Conservation (phyloP, 352 stramenopile species). For the Phytophthora sojae region DNA sequence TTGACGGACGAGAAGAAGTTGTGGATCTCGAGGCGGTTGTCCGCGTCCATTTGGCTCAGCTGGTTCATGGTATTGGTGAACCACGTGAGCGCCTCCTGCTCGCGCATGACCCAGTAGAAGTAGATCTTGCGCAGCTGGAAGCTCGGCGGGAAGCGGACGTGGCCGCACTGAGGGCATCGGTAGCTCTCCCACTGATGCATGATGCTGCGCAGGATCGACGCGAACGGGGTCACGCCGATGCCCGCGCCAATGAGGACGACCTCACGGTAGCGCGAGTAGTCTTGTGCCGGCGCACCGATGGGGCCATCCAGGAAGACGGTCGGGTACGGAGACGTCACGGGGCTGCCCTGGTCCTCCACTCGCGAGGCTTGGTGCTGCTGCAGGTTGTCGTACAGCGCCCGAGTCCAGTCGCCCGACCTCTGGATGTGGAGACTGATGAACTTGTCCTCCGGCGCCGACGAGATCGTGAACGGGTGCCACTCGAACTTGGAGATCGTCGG, state of each 20-base stretch:
- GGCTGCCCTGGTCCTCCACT: conserved; percentile 40
- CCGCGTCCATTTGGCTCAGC: conserved; percentile 72
- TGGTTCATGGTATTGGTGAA: conserved; percentile 89
- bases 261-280: conserved; percentile 66
- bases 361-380: conserved; percentile 19
- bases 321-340: conserved; percentile 50
- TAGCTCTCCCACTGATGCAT: conserved; percentile 72
- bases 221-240: conserved; percentile 78
- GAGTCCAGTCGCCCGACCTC: conserved; percentile 75
- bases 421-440: conserved; percentile 78
- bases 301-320: conserved; percentile 67
- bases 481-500: conserved; percentile 76
- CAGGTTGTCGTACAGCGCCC: conserved; percentile 56
- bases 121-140: conserved; percentile 85
- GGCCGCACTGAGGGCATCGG: conserved; percentile 56
- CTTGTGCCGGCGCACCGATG: conserved; percentile 64
- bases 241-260: conserved; percentile 76
- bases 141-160: conserved; percentile 68
- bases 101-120: conserved; percentile 87
- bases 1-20: conserved; percentile 87
- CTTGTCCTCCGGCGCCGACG: conserved; percentile 77
- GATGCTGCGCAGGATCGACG: conserved; percentile 75
- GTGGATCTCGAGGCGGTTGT: conserved; percentile 82
- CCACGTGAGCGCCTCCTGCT: conserved; percentile 79
- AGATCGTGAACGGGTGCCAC: conserved; percentile 93